Base-by-base conservation (phyloP, 495 filamentous ascomycete species). In the Podospora sp. region DNA sequence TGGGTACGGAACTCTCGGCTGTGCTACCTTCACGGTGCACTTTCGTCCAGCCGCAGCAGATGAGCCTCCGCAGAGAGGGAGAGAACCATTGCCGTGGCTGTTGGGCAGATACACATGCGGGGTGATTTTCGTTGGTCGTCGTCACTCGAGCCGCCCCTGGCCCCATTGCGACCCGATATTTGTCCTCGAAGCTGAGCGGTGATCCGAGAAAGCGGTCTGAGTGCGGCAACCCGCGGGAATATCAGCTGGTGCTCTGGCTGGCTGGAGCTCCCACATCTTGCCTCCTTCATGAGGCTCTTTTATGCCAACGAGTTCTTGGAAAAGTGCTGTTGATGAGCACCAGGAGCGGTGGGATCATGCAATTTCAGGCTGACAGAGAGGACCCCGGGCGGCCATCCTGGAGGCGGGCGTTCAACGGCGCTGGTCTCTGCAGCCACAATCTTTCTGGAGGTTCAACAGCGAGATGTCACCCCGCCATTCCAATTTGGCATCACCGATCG, bases 31-130 rank as follows among this genome's bases (percentile, higher is more conserved):
- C 29, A 24, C 40, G 21, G 27, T 20, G 51, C 52, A 12, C 40
- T 22, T 20, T 49, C 27, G 2, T 29, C 53, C 62, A 40, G 25
- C 36, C 21, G 56, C 62, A 40, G 25, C 36, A 35, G 56, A 66
- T 16, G 56, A 53, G 60, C 65, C 18, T 6, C 33, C 20, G 16
- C 20, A 33, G 20, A 21, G 29, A 4, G 8, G 9, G 18, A 51
- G 22, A 35, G 35, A 63, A 51, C 60, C 52, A 49, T 68, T 68
- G 29, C 40, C 24, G 53, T 68, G 51, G 68, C 65, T 68, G 68
- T 70, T 70, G 68, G 68, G 68, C 68, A 70, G 60, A 63, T 70
- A 64, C 65, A 60, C 68, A 65, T 70, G 68, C 59, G 65, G 58
- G 60, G 65, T 65, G 27, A 52, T 21, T 58, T 52, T 67, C 55